These are phyloP conservation scores for Russula ochroleuca DNA, from an alignment of 768 basidiomycete species.

Conservation along the genomic window DNA sequence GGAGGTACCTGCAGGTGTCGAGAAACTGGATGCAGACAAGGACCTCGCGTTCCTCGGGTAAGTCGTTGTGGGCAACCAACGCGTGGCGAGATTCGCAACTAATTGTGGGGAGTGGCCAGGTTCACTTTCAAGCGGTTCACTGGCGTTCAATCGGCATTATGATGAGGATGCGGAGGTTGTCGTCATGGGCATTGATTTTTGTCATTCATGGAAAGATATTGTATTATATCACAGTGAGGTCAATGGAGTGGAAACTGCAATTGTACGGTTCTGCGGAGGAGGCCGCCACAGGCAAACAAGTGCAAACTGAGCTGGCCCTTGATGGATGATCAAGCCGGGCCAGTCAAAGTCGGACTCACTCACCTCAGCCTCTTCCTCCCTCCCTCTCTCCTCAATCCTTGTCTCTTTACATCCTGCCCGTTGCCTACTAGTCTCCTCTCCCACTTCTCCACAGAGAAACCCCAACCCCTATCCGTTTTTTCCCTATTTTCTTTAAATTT, in stretches of 20 bases:
- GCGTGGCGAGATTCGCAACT: constrained; percentile 15
- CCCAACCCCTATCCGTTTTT: not conserved
- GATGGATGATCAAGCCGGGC: constrained; percentile 28
- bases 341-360: constrained; percentile 18
- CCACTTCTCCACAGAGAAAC: not conserved
- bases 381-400: not conserved
- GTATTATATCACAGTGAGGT: not conserved
- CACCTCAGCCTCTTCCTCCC: constrained; percentile 13
- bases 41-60: constrained; percentile 59
- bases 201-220: not conserved
- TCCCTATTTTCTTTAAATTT: constrained; percentile 2
- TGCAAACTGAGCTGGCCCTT: constrained; percentile 10
- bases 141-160: constrained; percentile 27
- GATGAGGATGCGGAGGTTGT: not conserved
- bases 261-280: too few species aligned
- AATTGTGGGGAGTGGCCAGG: constrained; percentile 35
- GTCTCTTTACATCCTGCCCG: not conserved
- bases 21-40: constrained; percentile 45
- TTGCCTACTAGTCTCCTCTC: not conserved
- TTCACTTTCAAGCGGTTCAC: constrained; percentile 79
- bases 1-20: constrained; percentile 43
- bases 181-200: not conserved
- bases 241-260: not conserved
- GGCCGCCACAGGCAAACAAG: constrained; percentile 25
- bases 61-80: not conserved